phyloP scores from a whole-genome alignment of 2,329 filamentous ascomycete genomes.

The Pseudogymnoascus sp. region DNA sequence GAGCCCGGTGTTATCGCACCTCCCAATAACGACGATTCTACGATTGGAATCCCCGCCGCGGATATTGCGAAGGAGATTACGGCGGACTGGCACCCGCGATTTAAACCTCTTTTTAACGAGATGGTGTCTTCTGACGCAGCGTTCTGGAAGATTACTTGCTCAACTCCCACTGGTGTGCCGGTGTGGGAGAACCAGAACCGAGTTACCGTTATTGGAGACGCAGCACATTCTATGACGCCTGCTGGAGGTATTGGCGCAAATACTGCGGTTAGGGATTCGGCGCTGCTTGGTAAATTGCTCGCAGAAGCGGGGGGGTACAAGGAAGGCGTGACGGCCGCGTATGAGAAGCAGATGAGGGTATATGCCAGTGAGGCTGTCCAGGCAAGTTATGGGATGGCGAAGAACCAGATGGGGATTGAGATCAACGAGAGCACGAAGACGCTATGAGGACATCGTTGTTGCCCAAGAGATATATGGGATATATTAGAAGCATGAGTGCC shows the following conservation, averaged over 20 bases:
- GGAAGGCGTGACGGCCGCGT: constrained; percentile 46
- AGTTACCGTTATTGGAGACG: constrained; percentile 52
- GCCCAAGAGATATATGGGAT: background rate
- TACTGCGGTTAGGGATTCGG: constrained; percentile 48
- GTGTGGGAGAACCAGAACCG: constrained; percentile 51
- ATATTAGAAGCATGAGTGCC: background rate
- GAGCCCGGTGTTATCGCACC: constrained; percentile 48
- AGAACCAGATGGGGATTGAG: constrained; percentile 34
- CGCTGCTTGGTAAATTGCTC: constrained; percentile 44
- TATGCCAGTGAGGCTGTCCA: constrained; percentile 50
- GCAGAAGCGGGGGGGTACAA: constrained; percentile 45
- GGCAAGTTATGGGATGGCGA: constrained; percentile 44
- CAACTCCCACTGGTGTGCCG: constrained; percentile 50
- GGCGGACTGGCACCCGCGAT: constrained; percentile 45
- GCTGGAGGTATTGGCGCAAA: constrained; percentile 50
- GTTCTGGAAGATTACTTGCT: constrained; percentile 62
- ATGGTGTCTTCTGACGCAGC: constrained; percentile 51
- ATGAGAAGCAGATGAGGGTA: constrained; percentile 55
- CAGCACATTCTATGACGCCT: constrained; percentile 51
- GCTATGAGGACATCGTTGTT: background rate
- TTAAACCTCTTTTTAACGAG: constrained; percentile 50
- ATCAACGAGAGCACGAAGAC: constrained; percentile 36
- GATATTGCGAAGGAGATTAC: constrained; percentile 49
- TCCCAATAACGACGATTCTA: constrained; percentile 52
- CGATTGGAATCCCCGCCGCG: constrained; percentile 49